Evolutionary conservation across 371 early-diverging fungal species (phyloP), one percentile per base, ranked within the genome.

Genomic region (Rhizopus arrhizus): DNA sequence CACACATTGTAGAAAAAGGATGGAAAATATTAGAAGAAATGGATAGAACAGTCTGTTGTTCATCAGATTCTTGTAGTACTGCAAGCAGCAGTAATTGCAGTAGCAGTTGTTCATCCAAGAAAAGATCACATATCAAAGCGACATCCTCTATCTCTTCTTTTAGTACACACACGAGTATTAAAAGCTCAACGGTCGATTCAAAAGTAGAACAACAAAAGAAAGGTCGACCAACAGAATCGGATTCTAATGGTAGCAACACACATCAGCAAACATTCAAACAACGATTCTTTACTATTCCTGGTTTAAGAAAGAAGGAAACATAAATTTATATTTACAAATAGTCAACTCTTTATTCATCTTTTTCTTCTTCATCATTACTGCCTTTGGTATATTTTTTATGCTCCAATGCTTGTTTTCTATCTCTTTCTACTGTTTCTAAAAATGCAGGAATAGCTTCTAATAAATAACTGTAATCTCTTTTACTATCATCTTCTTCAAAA

Each of bases 1-100:
- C 69, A 13, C 75, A 70, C 55, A 47, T 82, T 42, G 81, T 82
- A 0, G 77, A 81, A 16, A 79, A 69, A 45, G 74, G 68, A 0
- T 65, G 48, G 40, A 62, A 70, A 31, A 10, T 69, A 34, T 57
- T 53, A 55, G n/a, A 40, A 43, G 55, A 48, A 29, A 10, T 33
- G 22, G n/a, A 28, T 32, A 52, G 16, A 16, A 22, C 51, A 15
- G 5, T 36, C 5, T 4, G 22, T 22, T 22, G 22, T 22, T 22
- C 34, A 13, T 48, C 16, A 35, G 63, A 62, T 29, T 22, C 53
- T 7, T 43, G 51, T 11, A 48, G 48, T 29, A 46, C 53, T 3
- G 10, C 58, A 49, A 54, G 53, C 38, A 31, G 22, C 22, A 22
- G 22, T 22, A 22, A 22, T 22, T 22, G 22, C 22, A 22, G 1